phyloP scores from a whole-genome alignment of 768 basidiomycete genomes.

The Boletus rex-veris region DNA sequence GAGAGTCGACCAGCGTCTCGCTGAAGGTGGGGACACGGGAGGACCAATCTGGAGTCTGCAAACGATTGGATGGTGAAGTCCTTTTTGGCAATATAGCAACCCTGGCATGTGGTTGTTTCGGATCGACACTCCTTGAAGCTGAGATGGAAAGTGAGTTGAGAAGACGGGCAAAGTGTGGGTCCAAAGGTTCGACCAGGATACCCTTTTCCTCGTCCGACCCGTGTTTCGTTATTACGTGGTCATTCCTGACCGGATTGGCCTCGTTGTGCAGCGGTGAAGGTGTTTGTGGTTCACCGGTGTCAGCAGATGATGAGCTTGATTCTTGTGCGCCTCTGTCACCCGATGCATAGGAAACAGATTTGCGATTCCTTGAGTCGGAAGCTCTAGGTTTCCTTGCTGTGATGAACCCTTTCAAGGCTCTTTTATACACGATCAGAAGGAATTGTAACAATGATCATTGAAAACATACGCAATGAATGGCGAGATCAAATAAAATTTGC shows the following conservation, averaged over 20 bases:
- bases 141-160: conserved; percentile 62
- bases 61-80: conserved; percentile 10
- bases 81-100: conserved; percentile 10
- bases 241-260: conserved; percentile 27
- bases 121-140: conserved; percentile 32
- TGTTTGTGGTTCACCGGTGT: conserved; percentile 59
- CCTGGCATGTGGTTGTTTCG: conserved; percentile 4
- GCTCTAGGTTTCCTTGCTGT: conserved; percentile 57
- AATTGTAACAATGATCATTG: background rate
- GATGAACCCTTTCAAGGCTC: conserved; percentile 59
- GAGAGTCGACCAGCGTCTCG: conserved; percentile 7
- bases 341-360: conserved; percentile 23
- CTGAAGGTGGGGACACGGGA: conserved; percentile 28
- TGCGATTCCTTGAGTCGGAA: conserved; percentile 35
- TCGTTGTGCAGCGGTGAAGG: conserved; percentile 59
- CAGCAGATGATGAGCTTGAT: conserved; percentile 64
- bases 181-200: conserved; percentile 38
- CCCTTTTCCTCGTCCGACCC: conserved; percentile 34
- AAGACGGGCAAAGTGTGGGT: conserved; percentile 70
- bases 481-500: conserved; percentile 92
- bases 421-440: conserved; percentile 8
- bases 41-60: conserved; percentile 31
- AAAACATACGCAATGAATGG: conserved; percentile 81
- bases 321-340: conserved; percentile 46
- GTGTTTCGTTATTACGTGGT: conserved; percentile 20